phyloP scores from a whole-genome alignment of 1,284 basidiomycete species.

The Tetrapyrgos nigripes region DNA sequence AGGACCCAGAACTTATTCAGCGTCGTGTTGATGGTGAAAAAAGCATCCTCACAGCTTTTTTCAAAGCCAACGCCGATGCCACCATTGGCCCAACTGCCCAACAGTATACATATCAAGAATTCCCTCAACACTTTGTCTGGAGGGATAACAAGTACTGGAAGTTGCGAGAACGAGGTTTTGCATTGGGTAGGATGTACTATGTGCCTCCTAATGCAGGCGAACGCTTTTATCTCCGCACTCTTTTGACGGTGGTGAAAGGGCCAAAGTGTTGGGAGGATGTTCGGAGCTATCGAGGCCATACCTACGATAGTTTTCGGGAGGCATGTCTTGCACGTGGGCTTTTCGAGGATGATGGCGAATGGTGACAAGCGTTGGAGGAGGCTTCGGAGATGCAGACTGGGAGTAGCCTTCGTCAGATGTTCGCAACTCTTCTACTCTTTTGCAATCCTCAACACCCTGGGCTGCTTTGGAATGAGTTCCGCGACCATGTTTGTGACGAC shows the following conservation, averaged over 20 bases:
- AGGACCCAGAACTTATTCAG: constrained; percentile 30
- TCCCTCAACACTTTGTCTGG: constrained; percentile 36
- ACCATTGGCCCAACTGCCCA: constrained; percentile 30
- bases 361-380: constrained; percentile 46
- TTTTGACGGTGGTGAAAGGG: constrained; percentile 43
- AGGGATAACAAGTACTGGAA: constrained; percentile 30
- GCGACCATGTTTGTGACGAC: constrained; percentile 47
- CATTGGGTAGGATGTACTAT: constrained; percentile 46
- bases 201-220: constrained; percentile 38
- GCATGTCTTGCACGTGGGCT: constrained; percentile 50
- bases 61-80: constrained; percentile 43
- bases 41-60: constrained; percentile 46
- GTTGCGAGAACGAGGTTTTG: constrained; percentile 24
- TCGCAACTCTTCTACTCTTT: constrained; percentile 42
- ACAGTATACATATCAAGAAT: constrained; percentile 45
- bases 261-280: constrained; percentile 42
- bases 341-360: constrained; percentile 51
- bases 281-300: constrained; percentile 29
- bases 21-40: constrained; percentile 25
- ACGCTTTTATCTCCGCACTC: constrained; percentile 42
- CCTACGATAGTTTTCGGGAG: constrained; percentile 34
- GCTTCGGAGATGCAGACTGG: constrained; percentile 48
- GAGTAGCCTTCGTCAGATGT: too few species aligned
- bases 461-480: constrained; percentile 43
- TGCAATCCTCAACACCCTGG: constrained; percentile 38